phyloP scores from a whole-genome alignment of 805 yeast species.

The Candida broadrunensis region DNA sequence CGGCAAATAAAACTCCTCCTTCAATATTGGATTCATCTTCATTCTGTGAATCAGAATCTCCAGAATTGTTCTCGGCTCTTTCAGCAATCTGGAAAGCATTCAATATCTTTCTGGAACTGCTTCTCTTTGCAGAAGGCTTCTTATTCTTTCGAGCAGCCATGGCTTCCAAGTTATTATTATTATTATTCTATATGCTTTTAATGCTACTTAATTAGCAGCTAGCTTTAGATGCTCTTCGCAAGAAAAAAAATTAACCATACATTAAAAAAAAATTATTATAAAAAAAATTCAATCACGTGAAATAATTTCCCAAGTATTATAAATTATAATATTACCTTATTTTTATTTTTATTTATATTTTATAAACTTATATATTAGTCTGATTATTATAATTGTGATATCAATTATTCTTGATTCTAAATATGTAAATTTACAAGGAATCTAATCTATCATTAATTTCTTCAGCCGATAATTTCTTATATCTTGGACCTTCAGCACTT shows the following conservation, averaged over 20 bases:
- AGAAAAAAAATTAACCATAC: neutral
- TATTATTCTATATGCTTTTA: no score
- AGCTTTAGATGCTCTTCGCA: slow-evolving; percentile 1
- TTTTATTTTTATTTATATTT: no score
- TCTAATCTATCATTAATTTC: slow-evolving; percentile 96
- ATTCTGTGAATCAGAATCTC: slow-evolving; percentile 13
- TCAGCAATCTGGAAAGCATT: slow-evolving; percentile 47
- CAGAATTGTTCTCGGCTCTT: slow-evolving; percentile 27
- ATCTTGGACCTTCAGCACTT: slow-evolving; percentile 82
- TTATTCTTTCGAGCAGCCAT: slow-evolving; percentile 17
- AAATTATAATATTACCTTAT: no score
- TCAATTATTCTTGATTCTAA: no score
- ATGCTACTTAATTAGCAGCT: no score
- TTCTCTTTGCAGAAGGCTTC: slow-evolving; percentile 21
- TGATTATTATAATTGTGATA: no score
- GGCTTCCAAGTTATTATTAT: no score
- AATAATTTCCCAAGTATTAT: no score
- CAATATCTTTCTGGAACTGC: slow-evolving; percentile 34
- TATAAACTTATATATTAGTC: no score
- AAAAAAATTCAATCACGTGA: no score
- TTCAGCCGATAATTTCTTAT: slow-evolving; percentile 77
- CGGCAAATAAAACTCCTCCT: slow-evolving; percentile 42
- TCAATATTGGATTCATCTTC: slow-evolving; percentile 24
- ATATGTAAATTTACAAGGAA: slow-evolving; percentile 66
- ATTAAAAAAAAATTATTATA: no score